Percentiles rank a stretch among this genome's conserved stretches.
These are phyloP conservation scores for Chrysosporium keratinophilum DNA, from an alignment of 2,329 filamentous ascomycete species.

Conservation along the genomic window DNA sequence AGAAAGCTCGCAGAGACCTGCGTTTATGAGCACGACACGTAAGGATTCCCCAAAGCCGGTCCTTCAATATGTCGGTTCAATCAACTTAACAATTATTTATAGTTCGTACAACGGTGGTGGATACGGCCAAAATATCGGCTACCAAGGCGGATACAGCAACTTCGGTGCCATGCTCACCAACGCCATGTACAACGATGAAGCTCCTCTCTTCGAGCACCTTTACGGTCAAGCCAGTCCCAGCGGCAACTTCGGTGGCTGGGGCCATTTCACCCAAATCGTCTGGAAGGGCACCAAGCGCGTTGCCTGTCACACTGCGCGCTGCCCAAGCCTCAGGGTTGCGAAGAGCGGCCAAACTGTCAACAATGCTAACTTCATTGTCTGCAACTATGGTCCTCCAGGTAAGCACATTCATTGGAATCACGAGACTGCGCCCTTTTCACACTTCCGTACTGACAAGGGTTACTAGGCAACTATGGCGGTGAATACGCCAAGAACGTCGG, in stretches of 20 bases:
- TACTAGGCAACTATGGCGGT: constrained; percentile 45
- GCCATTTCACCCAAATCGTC: constrained; percentile 66
- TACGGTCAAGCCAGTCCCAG: constrained; percentile 53
- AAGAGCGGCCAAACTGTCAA: constrained; percentile 27
- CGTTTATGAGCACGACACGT: constrained; percentile 66
- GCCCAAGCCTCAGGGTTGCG: constrained; percentile 33
- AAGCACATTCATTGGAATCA: constrained; percentile 33
- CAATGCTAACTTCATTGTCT: constrained; percentile 64
- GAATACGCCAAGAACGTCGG: constrained; percentile 35
- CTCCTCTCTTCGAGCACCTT: constrained; percentile 44
- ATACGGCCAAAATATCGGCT: constrained; percentile 90
- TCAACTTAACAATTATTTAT: neutral
- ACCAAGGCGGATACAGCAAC: constrained; percentile 47
- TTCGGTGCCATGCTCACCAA: constrained; percentile 62
- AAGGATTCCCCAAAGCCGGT: constrained; percentile 32
- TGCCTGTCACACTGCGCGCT: constrained; percentile 50
- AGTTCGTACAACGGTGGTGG: constrained; percentile 47
- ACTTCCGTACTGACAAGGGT: constrained; percentile 9
- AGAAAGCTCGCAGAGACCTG: constrained; percentile 54
- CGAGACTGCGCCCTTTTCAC: neutral
- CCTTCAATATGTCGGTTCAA: neutral
- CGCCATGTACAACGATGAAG: constrained; percentile 81
- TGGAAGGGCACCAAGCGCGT: constrained; percentile 55
- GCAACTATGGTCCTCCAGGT: constrained; percentile 74
- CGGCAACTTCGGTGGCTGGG: constrained; percentile 56